These are phyloP conservation scores for Globisporangium splendens DNA, from an alignment of 352 stramenopile species.

Conservation along the genomic window DNA sequence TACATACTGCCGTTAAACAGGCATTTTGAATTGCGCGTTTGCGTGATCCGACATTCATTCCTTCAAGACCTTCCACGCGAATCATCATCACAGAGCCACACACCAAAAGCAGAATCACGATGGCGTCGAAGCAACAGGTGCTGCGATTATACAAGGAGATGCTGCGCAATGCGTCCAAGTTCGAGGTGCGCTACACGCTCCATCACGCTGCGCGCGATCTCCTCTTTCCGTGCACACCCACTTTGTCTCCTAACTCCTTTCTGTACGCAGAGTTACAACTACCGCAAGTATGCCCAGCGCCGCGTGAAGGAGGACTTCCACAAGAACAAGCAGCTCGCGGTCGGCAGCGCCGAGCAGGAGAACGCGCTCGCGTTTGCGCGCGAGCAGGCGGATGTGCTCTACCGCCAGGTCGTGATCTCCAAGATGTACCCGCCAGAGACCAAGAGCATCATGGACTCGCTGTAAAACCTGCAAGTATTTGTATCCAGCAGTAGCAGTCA, in stretches of 20 bases:
- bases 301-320: constrained; percentile 75
- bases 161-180: constrained; percentile 47
- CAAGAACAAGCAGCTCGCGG: constrained; percentile 48
- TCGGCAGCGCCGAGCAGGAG: constrained; percentile 47
- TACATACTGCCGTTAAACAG: too few species aligned
- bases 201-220: background rate
- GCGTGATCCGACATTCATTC: too few species aligned
- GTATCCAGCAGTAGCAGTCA: too few species aligned
- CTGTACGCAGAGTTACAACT: constrained; percentile 62
- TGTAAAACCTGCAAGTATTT: too few species aligned
- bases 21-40: too few species aligned
- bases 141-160: constrained; percentile 53
- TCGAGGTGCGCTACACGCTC: constrained; percentile 31
- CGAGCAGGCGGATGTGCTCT: constrained; percentile 51
- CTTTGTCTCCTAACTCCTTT: constrained; percentile 2
- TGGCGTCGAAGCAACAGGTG: constrained; percentile 37
- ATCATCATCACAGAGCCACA: too few species aligned
- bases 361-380: constrained; percentile 35
- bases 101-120: background rate
- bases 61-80: too few species aligned
- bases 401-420: constrained; percentile 60
- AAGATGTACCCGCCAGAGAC: constrained; percentile 61
- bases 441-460: constrained; percentile 66
- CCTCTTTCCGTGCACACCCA: constrained; percentile 1
- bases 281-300: constrained; percentile 57